Evolutionary conservation across 179 eudicot species (phyloP).

Genomic region (Silene noctiflora): DNA sequence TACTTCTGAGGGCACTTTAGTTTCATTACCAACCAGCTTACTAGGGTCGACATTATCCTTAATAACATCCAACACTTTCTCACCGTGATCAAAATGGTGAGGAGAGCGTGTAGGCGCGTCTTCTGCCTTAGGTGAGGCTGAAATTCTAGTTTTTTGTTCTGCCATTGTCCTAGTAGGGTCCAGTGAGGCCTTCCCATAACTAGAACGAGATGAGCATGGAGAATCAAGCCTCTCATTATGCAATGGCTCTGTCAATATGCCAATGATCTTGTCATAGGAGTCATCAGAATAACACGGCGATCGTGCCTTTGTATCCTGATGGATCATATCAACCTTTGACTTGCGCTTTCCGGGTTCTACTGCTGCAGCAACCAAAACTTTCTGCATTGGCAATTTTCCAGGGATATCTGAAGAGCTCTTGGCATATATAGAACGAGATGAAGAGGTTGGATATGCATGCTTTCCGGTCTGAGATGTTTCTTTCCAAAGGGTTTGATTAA

Average conservation of each 20-base stretch:
- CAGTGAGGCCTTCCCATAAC: conserved; percentile 20
- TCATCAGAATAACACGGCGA: conserved; percentile 22
- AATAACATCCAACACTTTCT: conserved; percentile 19
- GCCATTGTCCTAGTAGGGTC: conserved; percentile 25
- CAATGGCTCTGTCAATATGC: conserved; percentile 28
- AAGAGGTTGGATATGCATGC: conserved; percentile 19
- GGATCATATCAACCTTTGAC: conserved; percentile 22
- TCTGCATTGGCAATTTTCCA: conserved; percentile 20
- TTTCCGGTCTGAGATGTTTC: conserved; percentile 33
- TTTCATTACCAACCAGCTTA: conserved; percentile 33
- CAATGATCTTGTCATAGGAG: conserved; percentile 12
- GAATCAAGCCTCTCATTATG: conserved; percentile 28
- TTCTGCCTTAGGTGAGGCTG: conserved; percentile 23
- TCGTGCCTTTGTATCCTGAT: conserved; percentile 17
- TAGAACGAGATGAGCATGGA: conserved; percentile 27
- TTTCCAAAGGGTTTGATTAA: conserved; percentile 25
- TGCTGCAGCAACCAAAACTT: conserved; percentile 26
- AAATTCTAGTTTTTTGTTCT: conserved; percentile 23
- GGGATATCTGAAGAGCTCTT: not conserved
- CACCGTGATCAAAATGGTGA: conserved; percentile 21
- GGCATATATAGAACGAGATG: conserved; percentile 23
- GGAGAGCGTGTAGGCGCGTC: conserved; percentile 23
- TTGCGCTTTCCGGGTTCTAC: conserved; percentile 15
- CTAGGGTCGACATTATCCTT: conserved; percentile 24
- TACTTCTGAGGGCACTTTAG: conserved; percentile 36